These are phyloP conservation scores for Paradendryphiella salina DNA, from an alignment of 2,329 filamentous ascomycete genomes.

Conservation along the genomic window DNA sequence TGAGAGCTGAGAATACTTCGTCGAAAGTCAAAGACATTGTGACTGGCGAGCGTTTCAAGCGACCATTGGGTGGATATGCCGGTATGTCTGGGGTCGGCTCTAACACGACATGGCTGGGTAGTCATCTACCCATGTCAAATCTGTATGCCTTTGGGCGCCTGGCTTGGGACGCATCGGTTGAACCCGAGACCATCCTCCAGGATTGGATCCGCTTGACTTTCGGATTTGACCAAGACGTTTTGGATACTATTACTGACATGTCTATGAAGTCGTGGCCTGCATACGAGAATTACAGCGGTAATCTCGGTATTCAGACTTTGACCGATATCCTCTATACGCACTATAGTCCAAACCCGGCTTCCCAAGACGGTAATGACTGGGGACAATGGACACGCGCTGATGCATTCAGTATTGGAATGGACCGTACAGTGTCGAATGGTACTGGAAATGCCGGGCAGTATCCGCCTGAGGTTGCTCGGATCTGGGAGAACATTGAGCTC, in stretches of 20 bases:
- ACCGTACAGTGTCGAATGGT: slow-evolving; percentile 68
- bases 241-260: slow-evolving; percentile 63
- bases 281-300: slow-evolving; percentile 72
- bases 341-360: slow-evolving; percentile 68
- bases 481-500: slow-evolving; percentile 63
- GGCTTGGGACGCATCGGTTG: slow-evolving; percentile 63
- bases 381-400: slow-evolving; percentile 74
- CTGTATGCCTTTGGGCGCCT: slow-evolving; percentile 70
- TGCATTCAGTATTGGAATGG: slow-evolving; percentile 65
- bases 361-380: slow-evolving; percentile 69
- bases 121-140: slow-evolving; percentile 67
- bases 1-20: slow-evolving; percentile 61
- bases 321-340: slow-evolving; percentile 69
- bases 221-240: slow-evolving; percentile 57
- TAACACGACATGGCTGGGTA: slow-evolving; percentile 69
- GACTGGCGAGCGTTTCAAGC: slow-evolving; percentile 61
- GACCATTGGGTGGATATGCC: slow-evolving; percentile 63
- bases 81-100: slow-evolving; percentile 69
- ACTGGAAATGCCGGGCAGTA: slow-evolving; percentile 70
- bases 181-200: slow-evolving; percentile 57
- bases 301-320: slow-evolving; percentile 70
- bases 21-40: slow-evolving; percentile 65
- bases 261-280: slow-evolving; percentile 71
- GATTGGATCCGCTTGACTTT: slow-evolving; percentile 73
- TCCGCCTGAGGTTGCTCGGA: slow-evolving; percentile 60